phyloP scores from a whole-genome alignment of 306 rosid genomes.

The Boehmeria nivea region DNA sequence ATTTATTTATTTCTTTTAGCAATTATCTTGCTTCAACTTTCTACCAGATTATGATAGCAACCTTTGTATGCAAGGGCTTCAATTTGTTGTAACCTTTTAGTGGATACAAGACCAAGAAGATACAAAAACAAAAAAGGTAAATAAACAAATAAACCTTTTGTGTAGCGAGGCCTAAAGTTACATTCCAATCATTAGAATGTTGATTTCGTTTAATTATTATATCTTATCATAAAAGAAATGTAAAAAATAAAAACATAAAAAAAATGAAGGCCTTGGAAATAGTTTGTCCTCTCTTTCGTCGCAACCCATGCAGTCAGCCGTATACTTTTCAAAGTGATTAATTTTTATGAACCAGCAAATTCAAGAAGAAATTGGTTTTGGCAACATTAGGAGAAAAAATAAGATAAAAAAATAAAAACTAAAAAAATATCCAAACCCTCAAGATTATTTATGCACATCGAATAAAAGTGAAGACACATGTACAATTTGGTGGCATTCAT shows the following conservation, averaged over 20 bases:
- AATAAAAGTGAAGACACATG: neutral
- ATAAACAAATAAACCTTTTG: neutral
- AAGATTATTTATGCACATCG: neutral
- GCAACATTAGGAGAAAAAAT: neutral
- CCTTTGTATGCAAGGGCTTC: constrained; percentile 5
- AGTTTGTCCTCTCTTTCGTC: too few relatives aligned
- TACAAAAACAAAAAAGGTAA: too few relatives aligned
- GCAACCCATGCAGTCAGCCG: too few relatives aligned
- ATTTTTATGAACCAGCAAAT: too few relatives aligned
- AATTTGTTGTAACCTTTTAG: neutral
- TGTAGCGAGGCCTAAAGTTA: too few relatives aligned
- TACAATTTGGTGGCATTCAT: neutral
- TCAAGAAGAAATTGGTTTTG: neutral
- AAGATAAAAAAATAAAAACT: neutral
- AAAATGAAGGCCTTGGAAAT: neutral
- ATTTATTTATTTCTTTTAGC: neutral
- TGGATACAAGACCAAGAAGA: neutral
- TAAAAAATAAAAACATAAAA: neutral
- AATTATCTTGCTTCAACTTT: neutral
- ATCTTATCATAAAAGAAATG: too few relatives aligned
- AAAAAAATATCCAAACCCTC: neutral
- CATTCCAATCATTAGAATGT: too few relatives aligned
- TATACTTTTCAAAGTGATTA: too few relatives aligned
- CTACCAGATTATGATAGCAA: constrained; percentile 4
- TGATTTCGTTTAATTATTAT: too few relatives aligned